Evolutionary conservation across 257 asterid genomes (phyloP), one percentile per base, ranked within the genome.

Genomic region (Marsdenia floribunda): DNA sequence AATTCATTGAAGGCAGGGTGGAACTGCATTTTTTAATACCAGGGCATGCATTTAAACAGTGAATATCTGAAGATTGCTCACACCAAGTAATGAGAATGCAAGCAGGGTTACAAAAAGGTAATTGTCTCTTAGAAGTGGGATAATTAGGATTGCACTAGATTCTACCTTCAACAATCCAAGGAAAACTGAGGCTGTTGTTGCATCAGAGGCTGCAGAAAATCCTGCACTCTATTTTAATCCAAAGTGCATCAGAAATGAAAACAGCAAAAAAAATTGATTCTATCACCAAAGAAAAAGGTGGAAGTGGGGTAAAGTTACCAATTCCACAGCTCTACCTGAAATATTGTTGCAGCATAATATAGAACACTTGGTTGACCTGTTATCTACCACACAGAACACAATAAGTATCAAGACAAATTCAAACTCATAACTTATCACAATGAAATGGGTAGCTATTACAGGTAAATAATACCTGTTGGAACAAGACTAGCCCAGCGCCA

Each of bases 301-400:
- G 38, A 29, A 61, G 3, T 61, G 44, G 35, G 21, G 13, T 49
- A 57, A 63, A 54, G 37, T 73, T 75, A 55, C 22, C 78, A 40
- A 54, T 57, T 73, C 46, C 49, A 54, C 69, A 76, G 65, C 69
- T 58, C 52, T 89, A 94, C 99, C 97, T 92, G 96, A 80, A 95
- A 89, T 79, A 90, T 92, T 54, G 93, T 82, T 29, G 98, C 91
- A 16, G 99, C 98, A 83, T 95, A 95, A 86, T 95, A 92, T 77
- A 95, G 83, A 79, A 95, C 98, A 85, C 98, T 95, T 21, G 99
- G 99, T 83, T 95, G 99, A 76, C 99, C 99, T 37, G 99, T 95
- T 78, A 95, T 86, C 99, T 94, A 88, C 83, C 79, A 87, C 57
- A 70, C 77, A 79, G 24, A 75, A 75, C 70, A 81, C 38, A 69